phyloP scores from a whole-genome alignment of 768 basidiomycete species.

The Leccinum arenicola region DNA sequence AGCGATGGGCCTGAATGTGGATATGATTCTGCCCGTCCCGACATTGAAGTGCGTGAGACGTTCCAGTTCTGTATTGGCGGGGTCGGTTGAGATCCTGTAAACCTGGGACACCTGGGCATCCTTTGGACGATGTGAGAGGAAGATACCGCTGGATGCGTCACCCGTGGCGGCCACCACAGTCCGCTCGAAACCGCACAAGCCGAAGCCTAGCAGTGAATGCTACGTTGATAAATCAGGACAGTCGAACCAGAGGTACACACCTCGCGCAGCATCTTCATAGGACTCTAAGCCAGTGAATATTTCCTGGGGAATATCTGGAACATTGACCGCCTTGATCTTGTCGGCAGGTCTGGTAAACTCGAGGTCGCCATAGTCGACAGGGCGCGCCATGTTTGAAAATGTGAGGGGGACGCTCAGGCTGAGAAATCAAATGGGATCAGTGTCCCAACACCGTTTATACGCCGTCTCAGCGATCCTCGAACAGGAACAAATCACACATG shows the following conservation, averaged over 20 bases:
- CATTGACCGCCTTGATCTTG: slow-evolving; percentile 39
- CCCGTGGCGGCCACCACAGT: slow-evolving; percentile 10
- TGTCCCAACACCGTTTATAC: slow-evolving; percentile 1
- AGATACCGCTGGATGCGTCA: slow-evolving; percentile 22
- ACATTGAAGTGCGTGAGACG: slow-evolving; percentile 41
- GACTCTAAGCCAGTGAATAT: slow-evolving; percentile 36
- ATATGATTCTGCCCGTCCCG: slow-evolving; percentile 37
- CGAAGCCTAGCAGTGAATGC: slow-evolving; percentile 23
- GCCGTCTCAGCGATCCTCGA: neutral
- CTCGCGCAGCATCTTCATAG: slow-evolving; percentile 40
- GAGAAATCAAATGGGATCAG: neutral
- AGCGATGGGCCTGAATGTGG: slow-evolving; percentile 28
- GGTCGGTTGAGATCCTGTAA: slow-evolving; percentile 33
- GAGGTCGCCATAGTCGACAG: slow-evolving; percentile 31
- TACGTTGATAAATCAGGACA: neutral
- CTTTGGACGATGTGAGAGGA: slow-evolving; percentile 39
- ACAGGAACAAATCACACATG: slow-evolving; percentile 3
- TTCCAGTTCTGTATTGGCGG: slow-evolving; percentile 25
- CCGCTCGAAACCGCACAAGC: slow-evolving; percentile 27
- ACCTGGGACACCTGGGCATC: slow-evolving; percentile 38
- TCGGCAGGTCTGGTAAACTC: slow-evolving; percentile 36
- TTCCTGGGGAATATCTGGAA: slow-evolving; percentile 30
- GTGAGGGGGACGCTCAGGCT: neutral
- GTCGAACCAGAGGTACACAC: slow-evolving; percentile 8
- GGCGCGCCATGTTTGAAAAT: slow-evolving; percentile 16